Base-by-base conservation (phyloP, 2,329 filamentous ascomycete species). In the Penicillium corylophilum region DNA sequence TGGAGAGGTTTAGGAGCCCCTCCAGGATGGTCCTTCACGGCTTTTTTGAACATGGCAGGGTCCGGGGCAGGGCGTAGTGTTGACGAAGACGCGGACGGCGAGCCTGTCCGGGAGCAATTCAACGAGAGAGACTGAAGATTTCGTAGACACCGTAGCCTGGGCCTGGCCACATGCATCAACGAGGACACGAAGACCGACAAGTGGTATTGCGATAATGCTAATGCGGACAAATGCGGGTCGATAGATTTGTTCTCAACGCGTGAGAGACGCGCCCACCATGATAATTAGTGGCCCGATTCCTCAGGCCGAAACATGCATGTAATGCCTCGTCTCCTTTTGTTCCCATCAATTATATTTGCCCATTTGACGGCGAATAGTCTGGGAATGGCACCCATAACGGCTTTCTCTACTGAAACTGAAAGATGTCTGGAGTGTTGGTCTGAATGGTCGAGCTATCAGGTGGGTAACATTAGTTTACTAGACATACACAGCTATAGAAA, bases 41-140 rank as follows among this genome's bases (percentile, higher is more conserved):
- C 72, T 54, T 72, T 74, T 38, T 68, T 69, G 46, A 75, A 75
- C 72, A 75, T 75, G 6, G 54, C 52, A 38, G 43, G 48, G 46
- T 60, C 56, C 45, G 60, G 39, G 42, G 43, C 46, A 39, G 49
- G 53, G 48, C 62, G 60, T 33, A 57, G 46, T 39, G 58, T 57
- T 22, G 64, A 65, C 49, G 68, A 66, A 57, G 63, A 67, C 44
- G 55, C 50, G 35, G 59, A 61, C 59, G 55, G 53, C 42, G 55
- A 40, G 33, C 51, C 64, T 52, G 38, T 41, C 41, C 54, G 55
- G 35, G 35, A 38, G 55, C 54, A 51, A 61, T 57, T 60, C 44
- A 56, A 56, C 43, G 55, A 55, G 46, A 62, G 44, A 42, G 53
- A 57, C 53, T 56, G 61, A 57, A 61, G 50, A 28, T 54, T 55